Conservation (phyloP, 1,139 yeast genomes). For the Magnusiomyces fungicola region DNA sequence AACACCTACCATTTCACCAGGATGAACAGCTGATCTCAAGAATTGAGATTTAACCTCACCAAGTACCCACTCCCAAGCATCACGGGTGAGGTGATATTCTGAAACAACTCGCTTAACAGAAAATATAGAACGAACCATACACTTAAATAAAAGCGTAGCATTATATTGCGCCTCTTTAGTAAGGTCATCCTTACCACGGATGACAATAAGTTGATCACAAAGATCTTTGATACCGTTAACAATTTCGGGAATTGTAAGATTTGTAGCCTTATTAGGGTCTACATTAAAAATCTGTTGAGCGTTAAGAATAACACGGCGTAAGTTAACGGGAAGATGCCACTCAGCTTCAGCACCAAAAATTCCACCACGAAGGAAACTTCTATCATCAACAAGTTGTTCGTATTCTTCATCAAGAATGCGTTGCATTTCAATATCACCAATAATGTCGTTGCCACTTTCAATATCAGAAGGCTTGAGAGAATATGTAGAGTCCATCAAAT, state of each 20-base stretch:
- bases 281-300: conserved; percentile 96
- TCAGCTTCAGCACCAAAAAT: conserved; percentile 93
- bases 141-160: conserved; percentile 85
- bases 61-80: conserved; percentile 91
- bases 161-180: conserved; percentile 83
- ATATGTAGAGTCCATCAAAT: conserved; percentile 62
- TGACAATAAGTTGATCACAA: conserved; percentile 59
- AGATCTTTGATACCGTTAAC: conserved; percentile 65
- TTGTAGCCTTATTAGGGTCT: conserved; percentile 86
- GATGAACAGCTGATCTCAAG: conserved; percentile 87
- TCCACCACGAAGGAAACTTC: conserved; percentile 66
- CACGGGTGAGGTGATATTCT: conserved; percentile 76
- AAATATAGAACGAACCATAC: conserved; percentile 84
- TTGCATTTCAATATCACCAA: conserved; percentile 85
- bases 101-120: conserved; percentile 87
- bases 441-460: conserved; percentile 85
- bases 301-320: conserved; percentile 93
- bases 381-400: conserved; percentile 65
- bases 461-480: conserved; percentile 63
- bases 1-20: conserved; percentile 99
- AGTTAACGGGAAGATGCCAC: conserved; percentile 97
- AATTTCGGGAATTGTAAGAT: conserved; percentile 76
- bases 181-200: conserved; percentile 74
- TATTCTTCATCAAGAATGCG: conserved; percentile 76
- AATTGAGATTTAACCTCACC: conserved; percentile 93